Evolutionary conservation across 2,329 filamentous ascomycete genomes (phyloP).

Genomic region (Ceratocystis alfenasii): DNA sequence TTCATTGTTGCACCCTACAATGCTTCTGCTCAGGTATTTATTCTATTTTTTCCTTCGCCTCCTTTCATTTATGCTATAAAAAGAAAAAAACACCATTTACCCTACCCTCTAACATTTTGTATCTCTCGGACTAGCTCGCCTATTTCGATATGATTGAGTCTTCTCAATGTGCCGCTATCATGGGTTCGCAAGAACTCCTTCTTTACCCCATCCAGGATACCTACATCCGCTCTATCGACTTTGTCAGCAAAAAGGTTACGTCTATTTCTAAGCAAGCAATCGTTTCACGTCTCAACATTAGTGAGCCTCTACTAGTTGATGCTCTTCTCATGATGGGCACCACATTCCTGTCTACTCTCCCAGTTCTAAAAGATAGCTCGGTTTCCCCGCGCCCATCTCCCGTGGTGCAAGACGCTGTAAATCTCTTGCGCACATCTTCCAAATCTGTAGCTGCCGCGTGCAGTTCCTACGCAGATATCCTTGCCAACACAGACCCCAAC

Average conservation of each 20-base stretch:
- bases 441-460: slow-evolving; percentile 62
- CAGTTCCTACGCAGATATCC: slow-evolving; percentile 65
- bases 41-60: not conserved
- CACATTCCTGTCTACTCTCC: slow-evolving; percentile 66
- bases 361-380: slow-evolving; percentile 53
- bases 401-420: slow-evolving; percentile 64
- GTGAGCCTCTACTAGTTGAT: slow-evolving; percentile 67
- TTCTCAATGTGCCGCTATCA: slow-evolving; percentile 61
- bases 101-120: slow-evolving; percentile 4
- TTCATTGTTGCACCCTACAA: slow-evolving; percentile 80
- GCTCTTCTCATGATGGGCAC: slow-evolving; percentile 73
- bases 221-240: slow-evolving; percentile 56
- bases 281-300: slow-evolving; percentile 50
- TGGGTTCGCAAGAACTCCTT: slow-evolving; percentile 73
- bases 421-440: slow-evolving; percentile 58
- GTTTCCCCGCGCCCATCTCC: slow-evolving; percentile 44
- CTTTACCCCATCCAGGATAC: slow-evolving; percentile 72
- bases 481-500: slow-evolving; percentile 55
- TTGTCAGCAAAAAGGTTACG: slow-evolving; percentile 53
- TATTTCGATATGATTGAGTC: slow-evolving; percentile 60
- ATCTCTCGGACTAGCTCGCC: slow-evolving; percentile 46
- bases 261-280: slow-evolving; percentile 55
- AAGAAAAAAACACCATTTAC: slow-evolving; percentile 9
- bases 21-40: slow-evolving; percentile 67
- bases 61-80: slow-evolving; percentile 24